Evolutionary conservation across 176 grass and related monocot species (phyloP).

Genomic region (Aegilops sharonensis): DNA sequence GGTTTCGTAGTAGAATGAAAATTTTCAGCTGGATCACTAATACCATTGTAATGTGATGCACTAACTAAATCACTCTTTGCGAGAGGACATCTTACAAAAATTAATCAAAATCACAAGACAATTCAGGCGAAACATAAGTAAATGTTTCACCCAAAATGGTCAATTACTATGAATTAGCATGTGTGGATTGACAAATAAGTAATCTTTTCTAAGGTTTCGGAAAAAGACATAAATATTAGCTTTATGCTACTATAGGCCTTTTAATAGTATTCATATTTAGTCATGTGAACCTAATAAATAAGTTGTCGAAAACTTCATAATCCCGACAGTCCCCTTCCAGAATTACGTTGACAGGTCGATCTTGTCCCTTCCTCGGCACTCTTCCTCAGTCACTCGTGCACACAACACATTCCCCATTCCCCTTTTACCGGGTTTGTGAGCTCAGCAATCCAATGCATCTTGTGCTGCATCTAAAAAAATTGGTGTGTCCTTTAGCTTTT

Average conservation of each 20-base stretch:
- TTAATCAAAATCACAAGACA: neutral
- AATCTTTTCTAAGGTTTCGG: neutral
- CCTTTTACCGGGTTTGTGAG: neutral
- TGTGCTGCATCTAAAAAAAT: neutral
- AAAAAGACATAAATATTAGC: too few species aligned
- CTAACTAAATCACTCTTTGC: neutral
- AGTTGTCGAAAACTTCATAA: neutral
- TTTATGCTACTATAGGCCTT: neutral
- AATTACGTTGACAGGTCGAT: neutral
- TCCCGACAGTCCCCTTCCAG: neutral
- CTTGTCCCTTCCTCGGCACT: neutral
- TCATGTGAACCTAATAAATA: neutral
- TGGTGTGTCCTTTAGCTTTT: neutral
- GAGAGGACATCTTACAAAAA: neutral
- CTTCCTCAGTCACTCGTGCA: neutral
- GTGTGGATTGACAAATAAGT: neutral
- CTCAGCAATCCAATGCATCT: neutral
- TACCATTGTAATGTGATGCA: neutral
- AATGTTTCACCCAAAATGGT: neutral
- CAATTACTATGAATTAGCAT: neutral
- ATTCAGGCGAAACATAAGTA: neutral
- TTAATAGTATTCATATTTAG: neutral
- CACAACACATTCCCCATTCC: neutral
- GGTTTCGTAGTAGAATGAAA: neutral
- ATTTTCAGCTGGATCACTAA: conserved; percentile 1